phyloP scores from a whole-genome alignment of 805 yeast genomes.

The Yarrowia sp. region DNA sequence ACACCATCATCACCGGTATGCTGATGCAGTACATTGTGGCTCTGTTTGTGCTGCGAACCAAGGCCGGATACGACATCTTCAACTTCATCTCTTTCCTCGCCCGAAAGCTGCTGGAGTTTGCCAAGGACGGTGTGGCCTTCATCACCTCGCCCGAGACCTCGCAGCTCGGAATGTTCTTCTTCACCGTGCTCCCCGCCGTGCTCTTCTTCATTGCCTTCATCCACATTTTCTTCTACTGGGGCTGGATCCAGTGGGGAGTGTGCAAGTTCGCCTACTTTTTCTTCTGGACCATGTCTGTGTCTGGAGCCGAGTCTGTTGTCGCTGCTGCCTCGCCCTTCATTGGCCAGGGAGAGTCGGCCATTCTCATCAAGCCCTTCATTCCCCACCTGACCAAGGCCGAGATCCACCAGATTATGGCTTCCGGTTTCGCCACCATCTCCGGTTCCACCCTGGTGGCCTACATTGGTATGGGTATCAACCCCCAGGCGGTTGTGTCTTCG shows the following conservation, averaged over 20 bases:
- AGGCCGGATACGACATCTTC: slow-evolving; percentile 66
- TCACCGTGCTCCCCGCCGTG: slow-evolving; percentile 67
- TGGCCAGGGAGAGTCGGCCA: slow-evolving; percentile 71
- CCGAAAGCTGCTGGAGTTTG: slow-evolving; percentile 62
- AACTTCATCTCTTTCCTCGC: slow-evolving; percentile 66
- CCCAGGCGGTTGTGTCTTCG: slow-evolving; percentile 68
- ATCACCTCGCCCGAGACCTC: slow-evolving; percentile 56
- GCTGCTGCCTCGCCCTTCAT: slow-evolving; percentile 73
- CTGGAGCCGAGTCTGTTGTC: slow-evolving; percentile 70
- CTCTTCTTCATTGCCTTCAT: slow-evolving; percentile 68
- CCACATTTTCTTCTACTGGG: slow-evolving; percentile 66
- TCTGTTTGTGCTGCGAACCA: slow-evolving; percentile 65
- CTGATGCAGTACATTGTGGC: slow-evolving; percentile 67
- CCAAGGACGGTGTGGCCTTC: slow-evolving; percentile 68
- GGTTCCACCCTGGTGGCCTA: slow-evolving; percentile 70
- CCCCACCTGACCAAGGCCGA: slow-evolving; percentile 67
- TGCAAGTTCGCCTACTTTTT: slow-evolving; percentile 63
- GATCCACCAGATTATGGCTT: slow-evolving; percentile 66
- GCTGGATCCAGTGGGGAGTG: slow-evolving; percentile 65
- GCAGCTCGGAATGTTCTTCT: slow-evolving; percentile 57
- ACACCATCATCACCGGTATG: slow-evolving; percentile 65
- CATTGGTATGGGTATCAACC: slow-evolving; percentile 66
- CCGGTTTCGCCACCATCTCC: slow-evolving; percentile 69
- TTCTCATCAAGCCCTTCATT: slow-evolving; percentile 64
- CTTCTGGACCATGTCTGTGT: slow-evolving; percentile 64